phyloP scores from a whole-genome alignment of 2,329 filamentous ascomycete species.

The Claviceps purpurea region DNA sequence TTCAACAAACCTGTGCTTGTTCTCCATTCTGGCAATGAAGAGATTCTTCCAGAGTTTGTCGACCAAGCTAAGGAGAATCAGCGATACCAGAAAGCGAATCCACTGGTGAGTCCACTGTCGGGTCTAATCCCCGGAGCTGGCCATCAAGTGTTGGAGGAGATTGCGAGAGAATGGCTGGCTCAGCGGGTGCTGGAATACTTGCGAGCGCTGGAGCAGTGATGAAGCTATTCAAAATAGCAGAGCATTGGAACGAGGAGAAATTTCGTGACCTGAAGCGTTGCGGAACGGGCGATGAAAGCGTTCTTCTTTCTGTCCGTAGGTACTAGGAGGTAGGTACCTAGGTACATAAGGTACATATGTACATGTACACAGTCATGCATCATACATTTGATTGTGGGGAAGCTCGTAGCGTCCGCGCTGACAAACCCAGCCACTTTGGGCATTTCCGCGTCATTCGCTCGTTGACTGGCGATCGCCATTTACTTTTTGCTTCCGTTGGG shows the following conservation, averaged over 20 bases:
- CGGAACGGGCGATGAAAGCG: no score
- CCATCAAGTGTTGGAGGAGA: constrained; percentile 34
- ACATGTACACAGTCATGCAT: not conserved
- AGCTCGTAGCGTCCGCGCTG: constrained; percentile 6
- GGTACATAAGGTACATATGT: no score
- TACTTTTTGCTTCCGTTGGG: not conserved
- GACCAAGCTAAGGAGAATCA: constrained; percentile 44
- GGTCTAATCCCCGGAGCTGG: constrained; percentile 38
- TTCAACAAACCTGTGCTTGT: constrained; percentile 49
- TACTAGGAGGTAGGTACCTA: no score
- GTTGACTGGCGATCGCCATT: not conserved
- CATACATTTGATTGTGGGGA: not conserved
- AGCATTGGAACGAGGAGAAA: not conserved
- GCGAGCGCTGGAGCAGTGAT: constrained; percentile 11
- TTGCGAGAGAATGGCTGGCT: constrained; percentile 35
- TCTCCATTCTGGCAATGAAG: constrained; percentile 52
- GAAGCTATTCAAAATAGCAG: not conserved
- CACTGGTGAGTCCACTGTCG: constrained; percentile 35
- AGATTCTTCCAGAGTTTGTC: constrained; percentile 45
- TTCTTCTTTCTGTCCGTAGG: no score
- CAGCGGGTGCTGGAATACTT: constrained; percentile 35
- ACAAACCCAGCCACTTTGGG: constrained; percentile 4
- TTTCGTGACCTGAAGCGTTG: not conserved
- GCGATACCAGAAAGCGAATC: constrained; percentile 38
- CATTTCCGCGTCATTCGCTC: not conserved